Evolutionary conservation across 306 rosid species (phyloP).

Genomic region (Cicer judaicum): DNA sequence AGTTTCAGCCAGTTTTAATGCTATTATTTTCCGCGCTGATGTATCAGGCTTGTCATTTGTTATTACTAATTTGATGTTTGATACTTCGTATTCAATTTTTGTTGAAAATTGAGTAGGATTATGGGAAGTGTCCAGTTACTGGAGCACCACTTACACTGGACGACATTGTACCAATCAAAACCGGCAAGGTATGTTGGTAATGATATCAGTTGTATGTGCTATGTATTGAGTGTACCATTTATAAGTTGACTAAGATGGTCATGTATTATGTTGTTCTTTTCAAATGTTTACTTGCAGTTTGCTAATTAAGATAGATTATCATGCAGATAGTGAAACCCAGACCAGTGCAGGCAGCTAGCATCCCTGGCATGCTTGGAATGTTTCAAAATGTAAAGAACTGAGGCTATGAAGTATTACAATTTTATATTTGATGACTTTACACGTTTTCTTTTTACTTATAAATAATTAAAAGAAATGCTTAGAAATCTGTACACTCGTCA

Average conservation of each 20-base stretch:
- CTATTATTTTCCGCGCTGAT: not conserved
- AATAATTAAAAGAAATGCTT: constrained; percentile 12
- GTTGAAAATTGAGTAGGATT: constrained; percentile 64
- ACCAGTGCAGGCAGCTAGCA: constrained; percentile 98
- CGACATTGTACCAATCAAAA: constrained; percentile 80
- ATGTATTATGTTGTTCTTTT: constrained; percentile 12
- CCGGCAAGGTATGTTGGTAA: constrained; percentile 78
- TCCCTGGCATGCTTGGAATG: constrained; percentile 99
- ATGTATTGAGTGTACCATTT: not conserved
- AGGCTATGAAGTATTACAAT: constrained; percentile 18
- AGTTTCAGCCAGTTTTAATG: not conserved
- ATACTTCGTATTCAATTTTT: constrained; percentile 24
- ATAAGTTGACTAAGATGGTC: not conserved
- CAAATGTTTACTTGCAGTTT: constrained; percentile 11
- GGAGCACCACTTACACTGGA: constrained; percentile 82
- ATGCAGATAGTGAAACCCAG: constrained; percentile 97
- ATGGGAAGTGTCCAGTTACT: constrained; percentile 93
- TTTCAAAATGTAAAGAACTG: constrained; percentile 84
- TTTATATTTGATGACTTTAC: constrained; percentile 1
- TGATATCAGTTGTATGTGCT: constrained; percentile 2
- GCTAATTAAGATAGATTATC: constrained; percentile 43
- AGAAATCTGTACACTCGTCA: not conserved
- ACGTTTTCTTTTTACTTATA: not conserved
- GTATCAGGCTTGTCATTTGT: not conserved
- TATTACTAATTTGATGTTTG: constrained; percentile 38